Conservation (phyloP, 768 basidiomycete species). For the Phaeolepiota aurea region DNA sequence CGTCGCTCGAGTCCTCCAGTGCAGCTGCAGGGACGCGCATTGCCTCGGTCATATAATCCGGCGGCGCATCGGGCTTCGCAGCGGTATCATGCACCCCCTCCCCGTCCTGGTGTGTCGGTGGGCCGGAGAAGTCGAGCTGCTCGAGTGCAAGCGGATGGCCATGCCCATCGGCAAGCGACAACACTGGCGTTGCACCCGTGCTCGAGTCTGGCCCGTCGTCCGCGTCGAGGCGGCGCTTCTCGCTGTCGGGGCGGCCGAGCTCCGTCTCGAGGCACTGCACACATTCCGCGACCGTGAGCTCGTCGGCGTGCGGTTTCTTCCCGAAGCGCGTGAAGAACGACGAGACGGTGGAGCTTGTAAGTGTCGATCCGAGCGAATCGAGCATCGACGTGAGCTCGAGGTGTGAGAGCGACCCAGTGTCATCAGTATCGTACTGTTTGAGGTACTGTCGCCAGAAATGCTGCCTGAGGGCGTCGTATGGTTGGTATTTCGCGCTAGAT, state of each 20-base stretch:
- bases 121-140: slow-evolving; percentile 56
- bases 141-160: slow-evolving; percentile 41
- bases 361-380: slow-evolving; percentile 92
- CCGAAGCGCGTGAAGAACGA: slow-evolving; percentile 70
- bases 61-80: slow-evolving; percentile 8
- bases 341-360: slow-evolving; percentile 70
- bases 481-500: slow-evolving; percentile 84
- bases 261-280: slow-evolving; percentile 84
- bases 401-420: slow-evolving; percentile 63
- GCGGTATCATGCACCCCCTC: slow-evolving; percentile 9
- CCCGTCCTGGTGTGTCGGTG: slow-evolving; percentile 23
- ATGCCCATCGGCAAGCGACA: slow-evolving; percentile 26
- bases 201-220: slow-evolving; percentile 42
- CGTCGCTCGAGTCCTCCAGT: slow-evolving; percentile 22
- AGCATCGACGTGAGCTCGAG: slow-evolving; percentile 92
- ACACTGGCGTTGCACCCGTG: slow-evolving; percentile 44
- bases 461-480: slow-evolving; percentile 86
- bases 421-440: slow-evolving; percentile 85
- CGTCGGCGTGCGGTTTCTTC: slow-evolving; percentile 57
- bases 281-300: slow-evolving; percentile 71
- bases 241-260: slow-evolving; percentile 60
- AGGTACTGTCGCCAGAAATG: slow-evolving; percentile 88
- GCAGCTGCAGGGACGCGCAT: slow-evolving; percentile 38
- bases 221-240: slow-evolving; percentile 58
- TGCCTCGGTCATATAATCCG: slow-evolving; percentile 33